Conservation (phyloP, 164 flowering plant genomes). For the Hamamelis virginiana region DNA sequence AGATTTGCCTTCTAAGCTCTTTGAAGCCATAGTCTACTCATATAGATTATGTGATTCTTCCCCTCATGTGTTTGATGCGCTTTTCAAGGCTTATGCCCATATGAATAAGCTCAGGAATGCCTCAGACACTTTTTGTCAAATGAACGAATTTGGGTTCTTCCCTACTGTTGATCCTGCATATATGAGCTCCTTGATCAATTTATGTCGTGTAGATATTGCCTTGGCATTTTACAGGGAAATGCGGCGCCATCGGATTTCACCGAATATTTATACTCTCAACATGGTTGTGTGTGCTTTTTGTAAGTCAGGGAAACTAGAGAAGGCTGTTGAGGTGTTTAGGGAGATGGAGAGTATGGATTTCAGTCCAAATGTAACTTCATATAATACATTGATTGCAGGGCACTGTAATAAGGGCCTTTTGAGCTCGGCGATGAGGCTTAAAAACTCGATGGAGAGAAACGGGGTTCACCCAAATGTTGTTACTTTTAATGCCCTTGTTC, state of each 20-base stretch:
- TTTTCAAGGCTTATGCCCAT: slow-evolving; percentile 79
- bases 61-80: slow-evolving; percentile 66
- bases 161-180: slow-evolving; percentile 76
- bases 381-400: slow-evolving; percentile 73
- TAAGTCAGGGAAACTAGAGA: slow-evolving; percentile 59
- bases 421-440: slow-evolving; percentile 60
- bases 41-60: slow-evolving; percentile 79
- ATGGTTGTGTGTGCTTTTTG: slow-evolving; percentile 68
- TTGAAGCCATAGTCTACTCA: slow-evolving; percentile 62
- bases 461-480: slow-evolving; percentile 50
- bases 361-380: slow-evolving; percentile 50
- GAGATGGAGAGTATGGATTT: slow-evolving; percentile 67
- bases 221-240: slow-evolving; percentile 67
- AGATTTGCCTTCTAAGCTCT: slow-evolving; percentile 49
- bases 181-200: slow-evolving; percentile 58
- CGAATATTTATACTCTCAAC: slow-evolving; percentile 73
- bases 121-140: slow-evolving; percentile 54
- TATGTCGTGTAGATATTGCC: slow-evolving; percentile 54
- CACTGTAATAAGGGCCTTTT: slow-evolving; percentile 60
- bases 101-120: slow-evolving; percentile 75
- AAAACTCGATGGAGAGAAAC: slow-evolving; percentile 50
- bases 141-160: slow-evolving; percentile 83
- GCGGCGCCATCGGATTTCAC: slow-evolving; percentile 54
- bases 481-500: slow-evolving; percentile 70
- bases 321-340: slow-evolving; percentile 58